Base-by-base conservation (phyloP, 345 rosid species). In the rapeseed (Brassica napus) region DNA sequence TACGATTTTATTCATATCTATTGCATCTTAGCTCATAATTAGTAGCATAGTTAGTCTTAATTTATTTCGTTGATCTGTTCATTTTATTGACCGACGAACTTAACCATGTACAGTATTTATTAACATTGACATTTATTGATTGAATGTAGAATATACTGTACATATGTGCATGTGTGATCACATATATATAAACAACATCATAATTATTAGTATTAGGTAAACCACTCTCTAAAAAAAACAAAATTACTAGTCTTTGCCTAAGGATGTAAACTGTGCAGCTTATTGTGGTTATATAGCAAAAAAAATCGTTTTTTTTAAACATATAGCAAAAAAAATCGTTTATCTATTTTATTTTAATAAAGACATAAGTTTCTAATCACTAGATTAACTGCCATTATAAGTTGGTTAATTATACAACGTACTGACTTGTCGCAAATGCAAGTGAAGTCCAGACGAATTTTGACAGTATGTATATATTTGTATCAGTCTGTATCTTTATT, bases 61-160 rank as follows among this genome's bases (percentile, higher is more conserved):
- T 58, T 58, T 30, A 58, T 65, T 57, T 72, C 28, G 52, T 79
- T 79, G 75, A 68, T 74, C 28, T 69, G n/a, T 74, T 79, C 75
- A 6, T 74, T 62, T 28, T 74, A 68, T 79, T 74, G 79, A 62
- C 79, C 66, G 9, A 14, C 52, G 65, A 72, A 47, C 18, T 26
- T 8, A 72, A 58, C 18, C 35, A 63, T 10, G 14, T n/a, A 63
- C 57, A n/a, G 24, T 11, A 69, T 30, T 57, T 18, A 28, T 44
- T 26, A 49, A 14, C 26, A 54, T 61, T 64, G 66, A 55, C 49
- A 71, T 65, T 63, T 26, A 30, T 44, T 28, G 79, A 60, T 31
- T 47, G 9, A 44, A 69, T 37, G 42, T 24, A 65, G 58, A 76
- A 58, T 58, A 23, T 37, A 9, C 44, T 37, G 58, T 35, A 61